These are phyloP conservation scores for Pythium biforme DNA, from an alignment of 352 stramenopile genomes.

Conservation along the genomic window DNA sequence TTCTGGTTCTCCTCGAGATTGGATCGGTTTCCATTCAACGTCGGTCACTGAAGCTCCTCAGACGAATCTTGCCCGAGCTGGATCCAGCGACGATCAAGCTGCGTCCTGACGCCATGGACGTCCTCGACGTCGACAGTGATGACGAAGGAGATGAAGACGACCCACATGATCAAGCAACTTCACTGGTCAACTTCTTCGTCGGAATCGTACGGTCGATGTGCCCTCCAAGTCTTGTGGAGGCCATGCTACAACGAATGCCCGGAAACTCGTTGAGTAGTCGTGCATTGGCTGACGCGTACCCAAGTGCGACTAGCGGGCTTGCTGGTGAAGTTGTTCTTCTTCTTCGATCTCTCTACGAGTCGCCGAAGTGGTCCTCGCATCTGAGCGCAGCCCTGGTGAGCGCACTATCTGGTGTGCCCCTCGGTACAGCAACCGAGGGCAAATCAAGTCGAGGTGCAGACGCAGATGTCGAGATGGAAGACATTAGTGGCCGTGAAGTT, in stretches of 20 bases:
- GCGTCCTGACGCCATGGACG: constrained; percentile 64
- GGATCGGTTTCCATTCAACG: constrained; percentile 75
- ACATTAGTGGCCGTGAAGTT: constrained; percentile 53
- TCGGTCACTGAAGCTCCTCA: constrained; percentile 80
- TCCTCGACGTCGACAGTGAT: constrained; percentile 83
- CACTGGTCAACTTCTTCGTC: constrained; percentile 79
- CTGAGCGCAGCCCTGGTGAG: constrained; percentile 63
- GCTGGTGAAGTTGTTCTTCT: constrained; percentile 79
- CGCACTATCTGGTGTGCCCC: constrained; percentile 50
- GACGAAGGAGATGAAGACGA: constrained; percentile 68
- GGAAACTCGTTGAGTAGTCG: not conserved
- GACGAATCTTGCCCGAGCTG: constrained; percentile 72
- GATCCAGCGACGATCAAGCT: constrained; percentile 62
- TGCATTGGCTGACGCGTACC: not conserved
- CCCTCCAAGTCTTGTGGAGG: constrained; percentile 65
- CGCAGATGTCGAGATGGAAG: constrained; percentile 85
- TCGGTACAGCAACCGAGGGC: constrained; percentile 40
- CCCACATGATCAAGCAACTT: constrained; percentile 57
- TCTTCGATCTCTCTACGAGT: constrained; percentile 78
- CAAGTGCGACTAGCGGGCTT: constrained; percentile 30
- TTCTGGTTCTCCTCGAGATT: constrained; percentile 77
- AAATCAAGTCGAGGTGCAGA: constrained; percentile 31
- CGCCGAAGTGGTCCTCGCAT: constrained; percentile 65
- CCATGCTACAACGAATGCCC: constrained; percentile 42
- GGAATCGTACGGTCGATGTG: constrained; percentile 66